These are phyloP conservation scores for Blumeriella jaapii DNA, from an alignment of 2,329 filamentous ascomycete species.

Conservation along the genomic window DNA sequence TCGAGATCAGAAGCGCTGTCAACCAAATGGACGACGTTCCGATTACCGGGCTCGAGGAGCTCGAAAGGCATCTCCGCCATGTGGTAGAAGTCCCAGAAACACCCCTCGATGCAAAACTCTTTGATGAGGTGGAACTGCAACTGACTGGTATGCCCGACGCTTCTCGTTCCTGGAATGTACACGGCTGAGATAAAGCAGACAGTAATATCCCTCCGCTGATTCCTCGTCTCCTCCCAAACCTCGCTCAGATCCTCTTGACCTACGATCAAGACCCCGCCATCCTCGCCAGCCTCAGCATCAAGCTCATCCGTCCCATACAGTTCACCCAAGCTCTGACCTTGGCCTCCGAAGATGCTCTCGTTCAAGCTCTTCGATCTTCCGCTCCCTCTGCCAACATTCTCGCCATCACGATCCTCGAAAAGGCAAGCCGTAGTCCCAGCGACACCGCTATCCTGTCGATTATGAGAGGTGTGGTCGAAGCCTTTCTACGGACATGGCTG, in stretches of 20 bases:
- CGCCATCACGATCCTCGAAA: conserved; percentile 43
- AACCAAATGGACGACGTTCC: conserved; percentile 31
- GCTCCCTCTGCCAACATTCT: conserved; percentile 46
- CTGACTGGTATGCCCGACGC: conserved; percentile 35
- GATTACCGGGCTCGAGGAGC: conserved; percentile 40
- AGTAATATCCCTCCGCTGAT: conserved; percentile 41
- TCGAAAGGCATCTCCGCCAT: conserved; percentile 41
- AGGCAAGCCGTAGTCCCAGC: conserved; percentile 37
- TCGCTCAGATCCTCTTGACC: conserved; percentile 40
- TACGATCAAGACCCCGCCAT: conserved; percentile 39
- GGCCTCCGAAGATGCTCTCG: conserved; percentile 38
- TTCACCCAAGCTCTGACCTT: conserved; percentile 41
- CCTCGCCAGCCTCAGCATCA: conserved; percentile 41
- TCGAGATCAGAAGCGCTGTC: not conserved
- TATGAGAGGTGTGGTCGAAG: conserved; percentile 37
- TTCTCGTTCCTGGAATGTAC: not conserved
- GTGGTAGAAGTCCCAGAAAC: conserved; percentile 35
- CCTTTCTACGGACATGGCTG: conserved; percentile 42
- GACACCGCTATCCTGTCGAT: conserved; percentile 40
- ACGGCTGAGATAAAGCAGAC: too few species aligned
- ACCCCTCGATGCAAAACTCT: conserved; percentile 37
- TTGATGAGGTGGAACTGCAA: conserved; percentile 49
- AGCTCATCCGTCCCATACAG: conserved; percentile 41
- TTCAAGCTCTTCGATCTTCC: conserved; percentile 41
- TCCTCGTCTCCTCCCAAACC: conserved; percentile 39